Evolutionary conservation across 495 filamentous ascomycete species (phyloP).

Genomic region (Penicillium salamii): DNA sequence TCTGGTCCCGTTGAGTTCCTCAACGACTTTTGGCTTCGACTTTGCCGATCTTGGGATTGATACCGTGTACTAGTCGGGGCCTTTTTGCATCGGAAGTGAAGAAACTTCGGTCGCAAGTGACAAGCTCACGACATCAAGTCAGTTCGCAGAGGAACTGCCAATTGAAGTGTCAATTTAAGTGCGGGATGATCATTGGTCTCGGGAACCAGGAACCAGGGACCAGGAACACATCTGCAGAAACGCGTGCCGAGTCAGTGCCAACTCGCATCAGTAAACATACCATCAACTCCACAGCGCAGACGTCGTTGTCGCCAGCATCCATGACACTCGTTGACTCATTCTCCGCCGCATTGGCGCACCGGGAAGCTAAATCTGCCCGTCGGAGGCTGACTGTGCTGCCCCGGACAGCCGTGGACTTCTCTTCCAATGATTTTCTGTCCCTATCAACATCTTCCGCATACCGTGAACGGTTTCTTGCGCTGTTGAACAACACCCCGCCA

Average conservation of each 20-base stretch:
- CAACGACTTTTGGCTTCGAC: neutral
- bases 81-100: neutral
- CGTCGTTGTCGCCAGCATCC: conserved; percentile 1
- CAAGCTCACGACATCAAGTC: too few species aligned
- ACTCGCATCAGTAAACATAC: too few species aligned
- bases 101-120: too few species aligned
- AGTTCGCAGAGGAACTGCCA: neutral
- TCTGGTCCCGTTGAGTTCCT: conserved; percentile 3
- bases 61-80: too few species aligned
- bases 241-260: too few species aligned
- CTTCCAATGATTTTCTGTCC: conserved; percentile 48
- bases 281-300: neutral
- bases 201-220: neutral
- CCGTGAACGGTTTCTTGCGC: conserved; percentile 27
- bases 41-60: neutral
- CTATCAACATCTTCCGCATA: conserved; percentile 35
- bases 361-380: conserved; percentile 44
- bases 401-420: conserved; percentile 38
- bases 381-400: conserved; percentile 42
- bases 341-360: conserved; percentile 31
- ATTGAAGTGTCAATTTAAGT: neutral
- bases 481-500: conserved; percentile 31
- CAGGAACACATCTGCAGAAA: neutral
- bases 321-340: conserved; percentile 36
- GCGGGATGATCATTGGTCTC: neutral